phyloP scores from a whole-genome alignment of 169 alveolate species.

The Toxoplasma gondii region DNA sequence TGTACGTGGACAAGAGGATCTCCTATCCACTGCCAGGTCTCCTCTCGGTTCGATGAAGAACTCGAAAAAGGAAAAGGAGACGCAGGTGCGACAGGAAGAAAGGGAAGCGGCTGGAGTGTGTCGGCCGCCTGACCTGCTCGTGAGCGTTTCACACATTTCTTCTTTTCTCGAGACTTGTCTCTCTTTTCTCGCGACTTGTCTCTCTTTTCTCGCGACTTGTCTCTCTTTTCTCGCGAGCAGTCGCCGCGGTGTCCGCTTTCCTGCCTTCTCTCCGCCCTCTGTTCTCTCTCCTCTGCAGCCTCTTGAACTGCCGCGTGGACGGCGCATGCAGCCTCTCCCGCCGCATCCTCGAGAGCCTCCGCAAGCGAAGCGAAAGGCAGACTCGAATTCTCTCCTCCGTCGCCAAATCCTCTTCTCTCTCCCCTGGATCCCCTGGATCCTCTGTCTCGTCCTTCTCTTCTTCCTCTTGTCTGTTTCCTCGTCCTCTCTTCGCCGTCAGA shows the following conservation, averaged over 20 bases:
- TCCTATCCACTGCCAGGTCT: background rate
- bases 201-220: background rate
- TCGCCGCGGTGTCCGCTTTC: background rate
- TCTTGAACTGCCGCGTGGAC: background rate
- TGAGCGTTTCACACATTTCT: background rate
- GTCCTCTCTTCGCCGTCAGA: background rate
- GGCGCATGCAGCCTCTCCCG: background rate
- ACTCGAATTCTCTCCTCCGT: constrained; percentile 1
- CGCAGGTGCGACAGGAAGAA: background rate
- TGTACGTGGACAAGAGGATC: background rate
- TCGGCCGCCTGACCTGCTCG: background rate
- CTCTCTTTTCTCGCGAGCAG: background rate
- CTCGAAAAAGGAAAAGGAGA: background rate
- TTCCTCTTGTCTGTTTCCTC: background rate
- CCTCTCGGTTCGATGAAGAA: background rate
- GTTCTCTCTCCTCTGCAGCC: background rate
- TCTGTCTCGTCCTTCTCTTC: background rate
- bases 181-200: background rate
- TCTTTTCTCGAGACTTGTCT: background rate
- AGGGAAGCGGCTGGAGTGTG: background rate
- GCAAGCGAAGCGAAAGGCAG: constrained; percentile 25
- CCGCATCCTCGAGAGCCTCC: background rate
- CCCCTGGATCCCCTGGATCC: background rate
- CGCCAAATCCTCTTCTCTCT: background rate
- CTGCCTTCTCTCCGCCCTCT: background rate